Evolutionary conservation across 306 rosid genomes (phyloP), one percentile per base, ranked within the genome.

Genomic region (Quercus rubra): DNA sequence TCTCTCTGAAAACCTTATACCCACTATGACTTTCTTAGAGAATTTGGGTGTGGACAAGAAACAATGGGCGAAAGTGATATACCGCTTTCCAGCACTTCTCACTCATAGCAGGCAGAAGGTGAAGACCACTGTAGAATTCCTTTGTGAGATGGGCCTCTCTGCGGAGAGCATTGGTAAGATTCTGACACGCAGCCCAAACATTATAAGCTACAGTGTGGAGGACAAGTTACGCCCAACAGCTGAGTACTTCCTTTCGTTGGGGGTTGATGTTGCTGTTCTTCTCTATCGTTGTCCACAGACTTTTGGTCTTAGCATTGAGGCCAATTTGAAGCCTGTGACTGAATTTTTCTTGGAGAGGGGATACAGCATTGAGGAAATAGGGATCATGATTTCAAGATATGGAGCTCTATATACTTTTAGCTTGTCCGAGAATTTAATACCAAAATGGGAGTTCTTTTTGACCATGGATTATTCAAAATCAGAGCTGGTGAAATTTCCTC

Each of bases 41-140:
- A 78, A 84, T 57, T 81, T 92, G 56, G 99, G 97, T 20, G 92
- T 95, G 59, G 99, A 95, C 86, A 92, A 95, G 83, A 79, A 83
- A 46, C 91, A 92, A 82, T 95, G 99, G 99, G 94, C 97, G 0
- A 95, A 91, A 81, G 95, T 95, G 79, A 92, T 95, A 51, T 85
- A 88, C 86, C 95, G 97, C 27, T 90, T 86, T 82, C 99, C 99
- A 8, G 94, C 93, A 0, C 74, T 92, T 68, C 91, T 95, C 68
- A 94, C 97, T 73, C 91, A 90, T 51, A 95, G 97, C 89, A 78
- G 86, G 88, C 95, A 87, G 68, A 92, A 92, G 82, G 84, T 95
- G 81, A 85, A 81, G 76, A 74, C 84, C 61, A 85, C 87, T 9
- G 46, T 88, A 7, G 87, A 85, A 81, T 95, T 92, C 54, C 95